These are phyloP conservation scores for Penicillium sp. DNA, from an alignment of 2,329 filamentous ascomycete genomes.

Conservation along the genomic window DNA sequence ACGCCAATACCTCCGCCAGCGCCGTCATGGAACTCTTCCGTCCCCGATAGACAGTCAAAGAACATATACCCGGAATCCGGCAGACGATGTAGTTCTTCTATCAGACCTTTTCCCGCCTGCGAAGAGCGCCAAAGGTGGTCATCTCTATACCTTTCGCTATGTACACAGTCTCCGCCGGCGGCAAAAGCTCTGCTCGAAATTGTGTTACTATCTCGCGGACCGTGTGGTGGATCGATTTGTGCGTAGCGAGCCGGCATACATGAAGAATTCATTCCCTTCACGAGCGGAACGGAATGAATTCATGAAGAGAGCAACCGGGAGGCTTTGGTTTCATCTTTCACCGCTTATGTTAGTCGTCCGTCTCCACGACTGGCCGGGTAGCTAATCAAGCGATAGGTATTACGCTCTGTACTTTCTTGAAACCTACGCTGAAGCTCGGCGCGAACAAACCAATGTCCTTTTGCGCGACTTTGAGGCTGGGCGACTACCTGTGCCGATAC, in stretches of 20 bases:
- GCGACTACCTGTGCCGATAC: constrained; percentile 42
- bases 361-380: background rate
- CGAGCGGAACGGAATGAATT: constrained; percentile 41
- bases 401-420: constrained; percentile 49
- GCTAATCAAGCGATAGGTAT: constrained; percentile 36
- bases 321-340: constrained; percentile 45
- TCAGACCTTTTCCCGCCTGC: constrained; percentile 49
- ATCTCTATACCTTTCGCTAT: constrained; percentile 49
- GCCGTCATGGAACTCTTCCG: constrained; percentile 49
- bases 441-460: constrained; percentile 43
- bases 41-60: constrained; percentile 42
- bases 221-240: constrained; percentile 47
- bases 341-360: constrained; percentile 44
- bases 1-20: constrained; percentile 47
- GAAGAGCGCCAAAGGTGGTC: constrained; percentile 40
- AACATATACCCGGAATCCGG: constrained; percentile 46
- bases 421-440: constrained; percentile 43
- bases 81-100: constrained; percentile 50
- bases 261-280: constrained; percentile 39
- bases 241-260: constrained; percentile 35
- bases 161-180: constrained; percentile 42
- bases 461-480: constrained; percentile 46
- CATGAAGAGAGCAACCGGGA: constrained; percentile 38
- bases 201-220: constrained; percentile 48
- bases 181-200: constrained; percentile 44